phyloP scores from a whole-genome alignment of 2,329 filamentous ascomycete species.

The Aureobasidium subglaciale region DNA sequence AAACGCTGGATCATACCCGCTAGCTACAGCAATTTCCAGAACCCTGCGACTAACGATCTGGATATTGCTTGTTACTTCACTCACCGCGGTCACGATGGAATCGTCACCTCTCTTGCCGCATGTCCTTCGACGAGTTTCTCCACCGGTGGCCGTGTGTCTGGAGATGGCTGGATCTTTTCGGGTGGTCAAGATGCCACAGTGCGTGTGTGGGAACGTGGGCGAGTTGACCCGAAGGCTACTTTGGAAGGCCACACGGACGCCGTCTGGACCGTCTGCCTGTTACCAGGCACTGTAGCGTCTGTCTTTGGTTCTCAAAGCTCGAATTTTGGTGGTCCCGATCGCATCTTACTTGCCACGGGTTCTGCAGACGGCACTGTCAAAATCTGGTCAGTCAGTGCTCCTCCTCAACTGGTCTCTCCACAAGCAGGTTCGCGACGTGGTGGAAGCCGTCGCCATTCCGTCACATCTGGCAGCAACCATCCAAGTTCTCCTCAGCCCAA shows the following conservation, averaged over 20 bases:
- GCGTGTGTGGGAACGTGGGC: constrained; percentile 88
- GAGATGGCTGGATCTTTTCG: constrained; percentile 97
- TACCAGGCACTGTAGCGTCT: constrained; percentile 72
- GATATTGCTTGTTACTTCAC: constrained; percentile 94
- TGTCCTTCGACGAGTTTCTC: constrained; percentile 87
- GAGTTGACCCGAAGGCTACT: constrained; percentile 91
- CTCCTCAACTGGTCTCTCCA: constrained; percentile 76
- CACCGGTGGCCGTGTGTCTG: constrained; percentile 76
- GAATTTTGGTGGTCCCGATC: constrained; percentile 71
- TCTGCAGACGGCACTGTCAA: constrained; percentile 86
- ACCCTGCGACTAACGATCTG: constrained; percentile 62
- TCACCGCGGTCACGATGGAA: constrained; percentile 85
- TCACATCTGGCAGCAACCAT: constrained; percentile 89
- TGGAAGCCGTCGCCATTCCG: constrained; percentile 80
- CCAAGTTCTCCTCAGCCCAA: constrained; percentile 85
- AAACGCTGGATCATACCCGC: constrained; percentile 94
- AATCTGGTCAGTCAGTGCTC: constrained; percentile 88
- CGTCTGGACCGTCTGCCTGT: constrained; percentile 89
- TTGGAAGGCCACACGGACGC: constrained; percentile 92
- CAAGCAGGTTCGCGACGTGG: constrained; percentile 65
- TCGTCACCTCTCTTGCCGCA: constrained; percentile 78
- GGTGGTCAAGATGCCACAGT: constrained; percentile 91
- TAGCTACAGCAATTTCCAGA: constrained; percentile 58
- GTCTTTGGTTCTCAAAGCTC: constrained; percentile 64
- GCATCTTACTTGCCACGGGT: constrained; percentile 84